Base-by-base conservation (phyloP, 768 basidiomycete genomes). In the Naganishia antarctica region DNA sequence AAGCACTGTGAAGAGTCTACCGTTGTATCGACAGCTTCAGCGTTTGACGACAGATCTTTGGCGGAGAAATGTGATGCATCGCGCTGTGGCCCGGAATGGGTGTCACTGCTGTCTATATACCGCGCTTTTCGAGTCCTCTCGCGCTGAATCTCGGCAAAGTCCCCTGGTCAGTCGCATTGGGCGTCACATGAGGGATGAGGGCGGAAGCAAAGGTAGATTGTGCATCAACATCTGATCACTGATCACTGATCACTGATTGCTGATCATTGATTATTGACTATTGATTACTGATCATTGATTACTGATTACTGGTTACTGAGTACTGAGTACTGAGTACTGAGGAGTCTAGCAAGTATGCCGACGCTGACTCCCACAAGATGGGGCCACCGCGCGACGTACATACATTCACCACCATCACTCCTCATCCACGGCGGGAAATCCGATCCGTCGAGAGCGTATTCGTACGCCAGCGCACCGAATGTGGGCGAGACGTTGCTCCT, bases 381-480 rank as follows among this genome's bases (percentile, higher is more conserved):
- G 91, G 91, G 86, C 29, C 89, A 90, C 68, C 87, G 88, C 4
- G 78, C 80, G 0, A 82, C 84, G 21, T 70, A 87, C 45, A 74
- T 87, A 66, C 68, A 66, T 12, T 70, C 70, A 5, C 63, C 71
- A 0, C 71, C 69, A 0, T 80, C 80, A 12, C 80, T 93, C 45
- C 85, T 85, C 73, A 79, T 92, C 44, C 85, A 88, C 64, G 91
- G 91, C 40, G 91, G 91, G 50, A 85, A 89, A 74, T 86, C 85
- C 43, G 89, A 91, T 76, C 80, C 81, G 34, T 83, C 76, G 76
- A 86, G 87, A 74, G 72, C 81, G 16, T 89, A 81, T 72, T 83
- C 85, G 2, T 94, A 93, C 76, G 82, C 82, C 32, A 83, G 85
- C 21, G 90, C 90, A 26, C 87, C 87, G 62, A 86, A 84, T 69